Conservation (phyloP, 805 yeast genomes). For the Dipodascopsis tothii region DNA sequence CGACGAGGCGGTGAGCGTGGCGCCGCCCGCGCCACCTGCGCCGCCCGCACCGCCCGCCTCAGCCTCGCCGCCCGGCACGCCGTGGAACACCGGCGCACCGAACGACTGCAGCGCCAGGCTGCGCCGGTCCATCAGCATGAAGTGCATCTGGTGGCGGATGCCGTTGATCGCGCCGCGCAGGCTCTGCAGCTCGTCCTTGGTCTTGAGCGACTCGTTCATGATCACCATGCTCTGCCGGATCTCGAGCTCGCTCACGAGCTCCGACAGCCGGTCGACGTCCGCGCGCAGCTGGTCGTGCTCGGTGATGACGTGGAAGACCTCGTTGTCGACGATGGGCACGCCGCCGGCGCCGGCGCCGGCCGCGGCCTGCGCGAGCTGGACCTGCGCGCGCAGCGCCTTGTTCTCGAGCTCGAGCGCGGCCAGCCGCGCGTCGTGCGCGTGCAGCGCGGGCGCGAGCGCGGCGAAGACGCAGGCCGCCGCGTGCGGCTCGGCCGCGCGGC, state of each 20-base stretch:
- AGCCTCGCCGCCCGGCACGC: no score
- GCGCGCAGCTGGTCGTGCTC: constrained; percentile 33
- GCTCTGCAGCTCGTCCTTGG: constrained; percentile 30
- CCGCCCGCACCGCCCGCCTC: no score
- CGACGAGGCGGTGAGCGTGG: no score
- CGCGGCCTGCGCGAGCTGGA: constrained; percentile 20
- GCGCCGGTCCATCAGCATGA: constrained; percentile 29
- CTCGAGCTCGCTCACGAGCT: constrained; percentile 30
- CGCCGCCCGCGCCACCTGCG: no score
- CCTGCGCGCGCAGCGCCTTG: constrained; percentile 26
- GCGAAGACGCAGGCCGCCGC: constrained; percentile 26
- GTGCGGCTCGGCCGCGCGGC: constrained; percentile 24
- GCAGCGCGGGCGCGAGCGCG: constrained; percentile 26
- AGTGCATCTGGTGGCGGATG: constrained; percentile 33
- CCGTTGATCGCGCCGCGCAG: constrained; percentile 30
- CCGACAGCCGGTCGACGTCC: constrained; percentile 30
- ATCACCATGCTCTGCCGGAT: constrained; percentile 30
- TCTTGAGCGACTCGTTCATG: constrained; percentile 31
- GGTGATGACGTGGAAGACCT: constrained; percentile 26
- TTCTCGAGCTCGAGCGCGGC: constrained; percentile 31
- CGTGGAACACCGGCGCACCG: no score
- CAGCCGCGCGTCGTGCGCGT: constrained; percentile 27
- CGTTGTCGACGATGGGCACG: constrained; percentile 11
- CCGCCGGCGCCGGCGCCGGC: constrained; percentile 6
- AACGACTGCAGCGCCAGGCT: constrained; percentile 14